Base-by-base conservation (phyloP, 2,329 filamentous ascomycete species). In the Colletotrichum sojae region DNA sequence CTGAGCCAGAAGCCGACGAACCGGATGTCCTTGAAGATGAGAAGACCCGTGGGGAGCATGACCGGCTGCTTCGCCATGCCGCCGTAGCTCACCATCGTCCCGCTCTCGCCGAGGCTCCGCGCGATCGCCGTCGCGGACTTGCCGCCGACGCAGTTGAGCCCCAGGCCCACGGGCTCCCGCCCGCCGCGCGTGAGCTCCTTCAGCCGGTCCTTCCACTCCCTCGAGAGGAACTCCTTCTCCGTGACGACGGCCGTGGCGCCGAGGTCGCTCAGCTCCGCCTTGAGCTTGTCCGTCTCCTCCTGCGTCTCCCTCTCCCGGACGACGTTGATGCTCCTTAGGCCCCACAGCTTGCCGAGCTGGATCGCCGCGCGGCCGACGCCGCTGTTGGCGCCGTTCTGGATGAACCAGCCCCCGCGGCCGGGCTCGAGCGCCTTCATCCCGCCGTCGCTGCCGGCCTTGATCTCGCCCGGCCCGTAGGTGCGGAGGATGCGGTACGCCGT, bases 1-100 rank as follows among this genome's bases (percentile, higher is more conserved):
- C 92, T 96, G 25, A 98, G 90, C 96, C 96, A 99, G 81, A 98
- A 99, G 5, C 96, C 97, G 71, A 93, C 88, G 76, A 98, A 97
- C 59, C 89, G 87, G 60, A 98, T 86, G 74, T 98, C 90, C 80
- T 95, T 96, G 84, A 99, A 99, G 75, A 99, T 99, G 69, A 98
- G 84, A 73, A 97, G 84, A 0, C 92, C 93, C 0, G 95, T 92
- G 0, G 95, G 94, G 70, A 98, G 82, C 6, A 88, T 86, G 27
- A 98, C 87, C 0, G 95, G 95, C 83, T 97, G 91, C 78, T 92
- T 93, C 40, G 93, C 90, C 96, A 99, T 99, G 58, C 93, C 95
- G 27, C 96, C 96, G 78, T 99, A 99, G 5, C 95, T 97, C 25
- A 99, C 94, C 80, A 98, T 85, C 65, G 92, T 91, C 1, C 89